These are phyloP conservation scores for Botrytis deweyae DNA, from an alignment of 2,329 filamentous ascomycete genomes.

Conservation along the genomic window DNA sequence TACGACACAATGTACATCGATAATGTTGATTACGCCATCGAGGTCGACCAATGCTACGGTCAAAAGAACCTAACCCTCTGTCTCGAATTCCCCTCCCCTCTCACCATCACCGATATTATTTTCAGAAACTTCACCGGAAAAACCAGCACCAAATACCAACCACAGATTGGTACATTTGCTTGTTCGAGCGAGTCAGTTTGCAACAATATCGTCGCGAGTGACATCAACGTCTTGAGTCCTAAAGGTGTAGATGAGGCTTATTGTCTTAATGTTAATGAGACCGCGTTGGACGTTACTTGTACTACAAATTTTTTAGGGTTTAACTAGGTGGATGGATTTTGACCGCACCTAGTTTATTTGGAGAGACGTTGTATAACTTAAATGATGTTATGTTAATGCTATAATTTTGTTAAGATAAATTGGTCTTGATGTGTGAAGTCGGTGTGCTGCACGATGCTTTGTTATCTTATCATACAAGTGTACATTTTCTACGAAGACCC, in stretches of 20 bases:
- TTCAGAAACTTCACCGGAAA: slow-evolving; percentile 57
- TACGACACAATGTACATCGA: slow-evolving; percentile 60
- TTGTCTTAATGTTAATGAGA: slow-evolving; percentile 46
- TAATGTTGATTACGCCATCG: slow-evolving; percentile 65
- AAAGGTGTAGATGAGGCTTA: slow-evolving; percentile 45
- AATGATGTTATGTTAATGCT: slow-evolving; percentile 30
- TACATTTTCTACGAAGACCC: neutral
- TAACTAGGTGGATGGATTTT: slow-evolving; percentile 27
- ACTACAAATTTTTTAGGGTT: slow-evolving; percentile 33
- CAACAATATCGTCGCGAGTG: slow-evolving; percentile 48
- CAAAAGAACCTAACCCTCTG: slow-evolving; percentile 63
- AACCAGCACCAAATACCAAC: slow-evolving; percentile 48
- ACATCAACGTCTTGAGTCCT: slow-evolving; percentile 50
- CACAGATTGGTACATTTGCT: slow-evolving; percentile 48
- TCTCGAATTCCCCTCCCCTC: slow-evolving; percentile 52
- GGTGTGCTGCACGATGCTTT: neutral
- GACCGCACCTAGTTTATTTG: neutral
- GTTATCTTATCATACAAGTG: neutral
- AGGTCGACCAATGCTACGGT: slow-evolving; percentile 65
- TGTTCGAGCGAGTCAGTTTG: slow-evolving; percentile 50
- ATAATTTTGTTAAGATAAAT: slow-evolving; percentile 21
- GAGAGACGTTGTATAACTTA: neutral
- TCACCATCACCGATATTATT: slow-evolving; percentile 56
- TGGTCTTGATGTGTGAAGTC: neutral
- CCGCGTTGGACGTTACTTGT: slow-evolving; percentile 42